Evolutionary conservation across 225 moss, liverwort and hornwort species (phyloP), one percentile per base, ranked within the genome.

Genomic region (Antitrichia curtipendula): DNA sequence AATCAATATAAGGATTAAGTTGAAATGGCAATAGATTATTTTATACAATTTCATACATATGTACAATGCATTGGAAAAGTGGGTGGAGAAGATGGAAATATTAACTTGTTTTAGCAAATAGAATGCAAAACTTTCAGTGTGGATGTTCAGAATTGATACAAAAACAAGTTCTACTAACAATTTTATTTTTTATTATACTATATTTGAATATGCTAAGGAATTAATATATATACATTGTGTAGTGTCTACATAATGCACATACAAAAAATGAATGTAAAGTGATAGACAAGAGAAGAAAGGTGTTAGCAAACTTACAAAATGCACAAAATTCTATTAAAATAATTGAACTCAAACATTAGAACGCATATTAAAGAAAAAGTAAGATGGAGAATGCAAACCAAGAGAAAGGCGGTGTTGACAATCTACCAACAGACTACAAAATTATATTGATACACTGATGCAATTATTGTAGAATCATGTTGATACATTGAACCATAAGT

Each of bases 401-500:
- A 60, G 7, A 61, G 10, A 61, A 4, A 61, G 15, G 29, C 16
- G 15, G 31, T 29, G 31, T 3, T 2, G 1, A 61, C 61, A 61
- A 61, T 61, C 61, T 61, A 61, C 16, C 2, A 29, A 29, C 3
- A 3, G 4, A 29, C 15, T 61, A 61, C 4, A 61, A 61, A 28
- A 29, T 61, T 29, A 3, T 61, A 0, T 61, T 61, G 29, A 61
- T 29, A 7, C 8, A 66, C 4, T 2, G n/a, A 66, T 6, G 21
- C n/a, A n/a, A n/a, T n/a, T 64, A 34, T 64, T 6, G 3, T 0
- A 19, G 0, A 64, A 10, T 0, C 1, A 0, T 34, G 2, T 18
- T 36, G 18, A 64, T 64, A 64, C 19, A 64, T 64, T 64, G 34
- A 19, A 63, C 17, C 5, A 32, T 2, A 32, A 63, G 32, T 32